Conservation (phyloP, 345 rosid species). For the Hypericum androsaemum region DNA sequence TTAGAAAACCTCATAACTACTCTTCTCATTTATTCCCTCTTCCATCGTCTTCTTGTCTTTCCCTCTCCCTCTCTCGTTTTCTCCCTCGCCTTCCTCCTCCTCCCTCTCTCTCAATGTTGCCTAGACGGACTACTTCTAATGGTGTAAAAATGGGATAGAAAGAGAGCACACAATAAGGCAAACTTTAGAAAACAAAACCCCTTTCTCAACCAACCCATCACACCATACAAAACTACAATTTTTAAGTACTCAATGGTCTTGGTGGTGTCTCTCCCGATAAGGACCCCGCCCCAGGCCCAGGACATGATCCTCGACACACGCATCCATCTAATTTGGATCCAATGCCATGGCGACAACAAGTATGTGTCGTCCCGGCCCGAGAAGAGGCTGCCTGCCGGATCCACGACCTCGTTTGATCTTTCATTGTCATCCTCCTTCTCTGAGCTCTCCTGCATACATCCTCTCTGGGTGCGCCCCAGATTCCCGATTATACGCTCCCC, state of each 20-base stretch:
- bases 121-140: slow-evolving; percentile 15
- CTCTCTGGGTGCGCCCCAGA: slow-evolving; percentile 70
- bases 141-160: slow-evolving; percentile 14
- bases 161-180: too few species aligned
- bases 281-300: slow-evolving; percentile 78
- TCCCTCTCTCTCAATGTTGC: slow-evolving; percentile 33
- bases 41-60: too few species aligned
- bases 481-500: slow-evolving; percentile 78
- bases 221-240: slow-evolving; percentile 31
- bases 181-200: slow-evolving; percentile 12
- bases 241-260: slow-evolving; percentile 72
- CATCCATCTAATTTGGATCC: slow-evolving; percentile 82
- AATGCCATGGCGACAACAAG: slow-evolving; percentile 38
- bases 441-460: slow-evolving; percentile 61
- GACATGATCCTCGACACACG: slow-evolving; percentile 82
- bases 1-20: too few species aligned
- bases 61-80: too few species aligned
- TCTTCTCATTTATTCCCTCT: too few species aligned
- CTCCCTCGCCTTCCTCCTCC: too few species aligned
- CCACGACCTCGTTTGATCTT: slow-evolving; percentile 57
- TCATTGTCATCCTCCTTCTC: slow-evolving; percentile 86
- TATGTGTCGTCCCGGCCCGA: too few species aligned
- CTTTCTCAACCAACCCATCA: slow-evolving; percentile 14
- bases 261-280: slow-evolving; percentile 57
- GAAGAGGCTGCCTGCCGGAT: slow-evolving; percentile 26